A percentile compares a stretch with the other conserved stretches of the same genome.
Conservation (phyloP, 2,329 filamentous ascomycete species). For the Teratosphaeria epicoccoides region DNA sequence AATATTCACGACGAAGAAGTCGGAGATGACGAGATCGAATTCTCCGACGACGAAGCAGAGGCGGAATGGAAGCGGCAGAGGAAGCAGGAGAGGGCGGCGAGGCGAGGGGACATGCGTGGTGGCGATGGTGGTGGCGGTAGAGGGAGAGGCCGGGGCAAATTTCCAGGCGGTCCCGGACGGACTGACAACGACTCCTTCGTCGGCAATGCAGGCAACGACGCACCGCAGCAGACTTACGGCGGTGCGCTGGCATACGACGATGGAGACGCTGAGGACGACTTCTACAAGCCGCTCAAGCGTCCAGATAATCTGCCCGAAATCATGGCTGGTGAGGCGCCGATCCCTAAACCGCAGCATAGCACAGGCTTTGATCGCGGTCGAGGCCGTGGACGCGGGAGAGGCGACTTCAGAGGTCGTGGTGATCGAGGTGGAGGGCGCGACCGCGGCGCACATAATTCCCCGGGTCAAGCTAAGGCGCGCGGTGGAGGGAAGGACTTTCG, state of each 20-base stretch:
- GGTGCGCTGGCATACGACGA: slow-evolving; percentile 29
- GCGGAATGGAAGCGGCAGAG: slow-evolving; percentile 36
- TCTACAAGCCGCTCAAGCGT: slow-evolving; percentile 38
- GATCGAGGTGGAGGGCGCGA: slow-evolving; percentile 12
- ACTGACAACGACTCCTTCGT: slow-evolving; percentile 7
- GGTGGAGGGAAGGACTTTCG: slow-evolving; percentile 4
- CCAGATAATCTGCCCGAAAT: slow-evolving; percentile 38
- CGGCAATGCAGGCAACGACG: slow-evolving; percentile 11
- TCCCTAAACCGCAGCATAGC: slow-evolving; percentile 21
- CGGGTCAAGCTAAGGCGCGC: slow-evolving; percentile 7
- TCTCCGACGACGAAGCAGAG: slow-evolving; percentile 94
- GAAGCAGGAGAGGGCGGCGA: slow-evolving; percentile 25
- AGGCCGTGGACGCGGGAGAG: slow-evolving; percentile 15
- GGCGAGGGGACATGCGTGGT: slow-evolving; percentile 9
- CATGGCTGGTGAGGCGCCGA: slow-evolving; percentile 28
- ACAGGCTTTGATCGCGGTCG: slow-evolving; percentile 26
- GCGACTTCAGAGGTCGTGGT: slow-evolving; percentile 16
- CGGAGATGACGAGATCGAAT: slow-evolving; percentile 76
- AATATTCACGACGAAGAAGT: slow-evolving; percentile 93
- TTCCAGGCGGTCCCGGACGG: slow-evolving; percentile 8
- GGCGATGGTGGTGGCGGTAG: slow-evolving; percentile 4
- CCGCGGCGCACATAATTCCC: slow-evolving; percentile 7
- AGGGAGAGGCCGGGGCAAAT: slow-evolving; percentile 4
- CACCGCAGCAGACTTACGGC: slow-evolving; percentile 15
- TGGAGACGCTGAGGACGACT: slow-evolving; percentile 33